Percentiles rank a stretch among this genome's conserved stretches.
Conservation (phyloP, 2,329 filamentous ascomycete genomes). For the Gyromitra esculenta region DNA sequence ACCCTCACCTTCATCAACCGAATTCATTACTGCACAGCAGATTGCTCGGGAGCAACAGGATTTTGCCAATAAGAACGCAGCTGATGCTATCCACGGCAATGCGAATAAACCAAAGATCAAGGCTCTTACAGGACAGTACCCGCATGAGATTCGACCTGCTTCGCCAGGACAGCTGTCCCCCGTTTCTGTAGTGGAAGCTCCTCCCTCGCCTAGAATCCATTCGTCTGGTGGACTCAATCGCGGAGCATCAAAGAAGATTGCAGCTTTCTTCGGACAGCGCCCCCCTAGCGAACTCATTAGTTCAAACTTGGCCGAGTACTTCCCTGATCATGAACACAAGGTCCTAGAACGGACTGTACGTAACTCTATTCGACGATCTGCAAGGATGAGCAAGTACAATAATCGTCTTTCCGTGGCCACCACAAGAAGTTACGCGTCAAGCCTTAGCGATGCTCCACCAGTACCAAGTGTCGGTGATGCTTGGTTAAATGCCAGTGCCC, state of each 20-base stretch:
- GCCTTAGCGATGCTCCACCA: conserved; percentile 88
- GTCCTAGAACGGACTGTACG: conserved; percentile 96
- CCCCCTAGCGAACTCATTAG: conserved; percentile 97
- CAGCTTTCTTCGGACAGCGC: conserved; percentile 82
- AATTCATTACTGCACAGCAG: conserved; percentile 84
- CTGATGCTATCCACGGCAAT: conserved; percentile 68
- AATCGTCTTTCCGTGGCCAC: conserved; percentile 93
- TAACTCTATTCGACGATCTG: conserved; percentile 88
- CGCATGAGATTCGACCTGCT: conserved; percentile 62
- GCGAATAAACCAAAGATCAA: conserved; percentile 60
- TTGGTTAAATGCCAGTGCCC: conserved; percentile 72
- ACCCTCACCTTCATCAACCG: conserved; percentile 75
- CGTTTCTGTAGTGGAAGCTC: conserved; percentile 64
- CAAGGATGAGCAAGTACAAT: conserved; percentile 82
- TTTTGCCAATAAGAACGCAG: conserved; percentile 71
- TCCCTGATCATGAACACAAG: conserved; percentile 91
- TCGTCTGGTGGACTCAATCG: conserved; percentile 51
- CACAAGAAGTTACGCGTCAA: conserved; percentile 91
- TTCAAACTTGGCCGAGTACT: conserved; percentile 94
- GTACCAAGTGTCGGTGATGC: conserved; percentile 95
- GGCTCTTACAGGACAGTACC: conserved; percentile 69
- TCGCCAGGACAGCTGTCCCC: conserved; percentile 58
- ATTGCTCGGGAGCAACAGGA: conserved; percentile 89
- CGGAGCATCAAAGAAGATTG: conserved; percentile 60
- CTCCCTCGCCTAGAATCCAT: conserved; percentile 74